A percentile compares a stretch with the other conserved stretches of the same genome.
Conservation (phyloP, 1,284 basidiomycete species). For the Leccinum fallax region DNA sequence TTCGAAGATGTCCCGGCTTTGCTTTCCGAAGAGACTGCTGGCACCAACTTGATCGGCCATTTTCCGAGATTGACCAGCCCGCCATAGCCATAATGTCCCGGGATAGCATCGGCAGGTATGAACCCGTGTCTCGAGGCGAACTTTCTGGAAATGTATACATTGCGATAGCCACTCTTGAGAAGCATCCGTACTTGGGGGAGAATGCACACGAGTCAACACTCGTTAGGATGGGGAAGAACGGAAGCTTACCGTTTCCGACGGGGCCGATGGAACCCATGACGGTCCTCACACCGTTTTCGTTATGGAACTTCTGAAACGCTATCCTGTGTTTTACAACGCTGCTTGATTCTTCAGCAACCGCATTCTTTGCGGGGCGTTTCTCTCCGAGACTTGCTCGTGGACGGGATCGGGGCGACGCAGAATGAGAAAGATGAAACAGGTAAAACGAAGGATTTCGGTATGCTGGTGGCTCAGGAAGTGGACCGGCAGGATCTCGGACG, state of each 20-base stretch:
- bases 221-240: not conserved
- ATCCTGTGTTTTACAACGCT: constrained; percentile 66
- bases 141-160: constrained; percentile 94
- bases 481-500: constrained; percentile 60
- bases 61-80: constrained; percentile 82
- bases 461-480: constrained; percentile 59
- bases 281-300: constrained; percentile 91
- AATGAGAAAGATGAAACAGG: constrained; percentile 45
- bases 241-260: constrained; percentile 73
- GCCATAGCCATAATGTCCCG: constrained; percentile 84
- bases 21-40: constrained; percentile 32
- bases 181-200: constrained; percentile 78
- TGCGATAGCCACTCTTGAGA: constrained; percentile 89
- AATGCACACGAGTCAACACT: constrained; percentile 1
- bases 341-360: constrained; percentile 27
- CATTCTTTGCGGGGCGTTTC: constrained; percentile 22
- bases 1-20: constrained; percentile 16
- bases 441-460: constrained; percentile 76
- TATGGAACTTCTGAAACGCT: constrained; percentile 85
- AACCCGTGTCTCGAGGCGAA: constrained; percentile 92
- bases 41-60: constrained; percentile 71
- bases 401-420: constrained; percentile 15
- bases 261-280: constrained; percentile 91
- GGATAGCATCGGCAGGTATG: constrained; percentile 82
- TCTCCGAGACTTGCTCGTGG: constrained; percentile 45